Evolutionary conservation across 495 filamentous ascomycete species (phyloP).

Genomic region (Tuber umbilicatum): DNA sequence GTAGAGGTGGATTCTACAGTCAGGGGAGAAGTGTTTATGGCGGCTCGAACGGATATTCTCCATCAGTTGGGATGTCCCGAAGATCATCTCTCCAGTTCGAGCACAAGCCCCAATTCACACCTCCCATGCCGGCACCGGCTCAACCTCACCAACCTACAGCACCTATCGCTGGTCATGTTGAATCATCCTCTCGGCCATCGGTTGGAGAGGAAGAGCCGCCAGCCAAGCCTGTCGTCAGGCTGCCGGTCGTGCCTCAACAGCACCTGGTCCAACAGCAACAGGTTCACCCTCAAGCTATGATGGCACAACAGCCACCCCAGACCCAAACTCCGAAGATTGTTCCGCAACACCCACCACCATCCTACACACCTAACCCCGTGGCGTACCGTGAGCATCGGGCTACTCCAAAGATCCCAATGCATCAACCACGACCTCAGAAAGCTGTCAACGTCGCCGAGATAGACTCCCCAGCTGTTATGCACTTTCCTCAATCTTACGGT

Average conservation of each 20-base stretch:
- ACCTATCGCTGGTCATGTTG: conserved; percentile 23
- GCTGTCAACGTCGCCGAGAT: conserved; percentile 90
- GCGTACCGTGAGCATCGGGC: conserved; percentile 70
- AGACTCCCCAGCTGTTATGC: conserved; percentile 69
- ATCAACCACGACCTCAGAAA: conserved; percentile 94
- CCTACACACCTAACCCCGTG: conserved; percentile 37
- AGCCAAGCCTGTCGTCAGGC: conserved; percentile 71
- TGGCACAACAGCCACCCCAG: conserved; percentile 48
- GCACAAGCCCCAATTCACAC: conserved; percentile 22
- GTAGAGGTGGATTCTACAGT: conserved; percentile 60
- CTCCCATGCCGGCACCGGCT: conserved; percentile 14
- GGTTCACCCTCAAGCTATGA: conserved; percentile 42
- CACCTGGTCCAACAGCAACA: conserved; percentile 19
- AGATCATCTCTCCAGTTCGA: conserved; percentile 66
- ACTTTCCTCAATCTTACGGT: conserved; percentile 49
- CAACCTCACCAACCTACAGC: conserved; percentile 12
- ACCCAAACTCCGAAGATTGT: conserved; percentile 50
- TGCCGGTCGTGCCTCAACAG: conserved; percentile 50
- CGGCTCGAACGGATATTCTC: conserved; percentile 68
- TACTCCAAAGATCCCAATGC: conserved; percentile 69
- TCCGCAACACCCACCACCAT: conserved; percentile 39
- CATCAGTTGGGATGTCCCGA: conserved; percentile 86
- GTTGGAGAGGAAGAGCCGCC: conserved; percentile 46
- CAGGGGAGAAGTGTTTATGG: conserved; percentile 74
- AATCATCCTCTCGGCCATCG: conserved; percentile 64